Percentiles rank a stretch among this genome's conserved stretches.
These are phyloP conservation scores for Cyberlindnera lachancei DNA, from an alignment of 805 yeast genomes.

Conservation along the genomic window DNA sequence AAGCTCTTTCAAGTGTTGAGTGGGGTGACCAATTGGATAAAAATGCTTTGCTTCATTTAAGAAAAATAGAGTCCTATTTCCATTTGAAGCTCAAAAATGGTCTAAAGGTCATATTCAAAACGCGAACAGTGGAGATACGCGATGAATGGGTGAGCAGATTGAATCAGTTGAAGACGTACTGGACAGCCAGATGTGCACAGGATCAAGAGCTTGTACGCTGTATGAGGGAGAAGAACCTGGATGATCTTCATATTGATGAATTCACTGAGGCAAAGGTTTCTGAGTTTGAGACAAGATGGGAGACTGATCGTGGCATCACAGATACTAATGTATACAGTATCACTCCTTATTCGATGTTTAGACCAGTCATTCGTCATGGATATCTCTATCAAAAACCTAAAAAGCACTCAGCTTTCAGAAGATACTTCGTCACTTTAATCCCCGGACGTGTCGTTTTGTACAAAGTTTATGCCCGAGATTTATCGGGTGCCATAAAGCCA, in stretches of 20 bases:
- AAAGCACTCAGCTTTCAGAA: slow-evolving; percentile 59
- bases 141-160: slow-evolving; percentile 64
- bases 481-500: slow-evolving; percentile 38
- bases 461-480: slow-evolving; percentile 40
- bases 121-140: slow-evolving; percentile 40
- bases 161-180: slow-evolving; percentile 39
- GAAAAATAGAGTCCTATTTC: slow-evolving; percentile 40
- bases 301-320: slow-evolving; percentile 42
- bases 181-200: slow-evolving; percentile 43
- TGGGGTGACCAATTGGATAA: slow-evolving; percentile 22
- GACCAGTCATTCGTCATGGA: slow-evolving; percentile 59
- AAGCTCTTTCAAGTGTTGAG: slow-evolving; percentile 23
- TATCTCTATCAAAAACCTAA: slow-evolving; percentile 59
- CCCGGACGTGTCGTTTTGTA: slow-evolving; percentile 65
- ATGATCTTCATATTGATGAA: slow-evolving; percentile 43
- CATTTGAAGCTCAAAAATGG: slow-evolving; percentile 44
- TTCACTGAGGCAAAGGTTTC: slow-evolving; percentile 47
- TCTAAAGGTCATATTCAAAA: slow-evolving; percentile 41
- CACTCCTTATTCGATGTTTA: slow-evolving; percentile 50
- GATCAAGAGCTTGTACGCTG: slow-evolving; percentile 27
- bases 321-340: slow-evolving; percentile 48
- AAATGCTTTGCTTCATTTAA: slow-evolving; percentile 16
- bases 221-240: slow-evolving; percentile 36
- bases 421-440: slow-evolving; percentile 54
- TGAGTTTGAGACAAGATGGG: slow-evolving; percentile 43